Base-by-base conservation (phyloP, 306 rosid genomes). In the Ormosia emarginata region DNA sequence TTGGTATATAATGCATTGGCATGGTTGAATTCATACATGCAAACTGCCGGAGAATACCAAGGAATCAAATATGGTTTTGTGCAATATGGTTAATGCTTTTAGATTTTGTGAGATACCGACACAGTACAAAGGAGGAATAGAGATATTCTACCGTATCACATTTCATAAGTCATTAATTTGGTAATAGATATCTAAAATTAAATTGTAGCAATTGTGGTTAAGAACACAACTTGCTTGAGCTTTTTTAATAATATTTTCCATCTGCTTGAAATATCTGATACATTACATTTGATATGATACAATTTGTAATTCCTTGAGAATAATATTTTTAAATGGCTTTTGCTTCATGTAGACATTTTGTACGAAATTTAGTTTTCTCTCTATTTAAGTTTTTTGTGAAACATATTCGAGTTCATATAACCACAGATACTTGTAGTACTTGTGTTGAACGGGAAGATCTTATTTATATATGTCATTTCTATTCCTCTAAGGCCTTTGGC, bases 61-160 rank as follows among this genome's bases (percentile, higher is more conserved):
- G 79, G 33, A 75, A 46, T 69, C 30, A 61, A 52, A 33, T 47
- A 68, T 8, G 29, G 47, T 75, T 52, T 80, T 29, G 5, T 59
- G 40, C 75, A 15, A 52, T 61, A 75, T n/a, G 58, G 74, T 74
- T 8, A 18, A 6, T 8, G 34, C 46, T 46, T 67, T 74, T 11
- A 36, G 39, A 57, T 47, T 84, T 62, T 34, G 15, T 34, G 67
- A 52, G 44, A 41, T 50, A 71, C 37, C 15, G 24, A 40, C 36
- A 43, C 15, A 29, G 32, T 39, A 8, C 4, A n/a, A 34, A 24
- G 12, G 43, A 46, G 76, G 77, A 71, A 40, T 36, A 57, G 40
- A 49, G 44, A 47, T 64, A 63, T 41, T 85, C 74, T 78, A 41
- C 57, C 78, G 49, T 72, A 78, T 61, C 71, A 56, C 10, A 76